A percentile compares a stretch with the other conserved stretches of the same genome.
Conservation (phyloP, 2,329 filamentous ascomycete species). For the Aspergillus pseudotamarii region DNA sequence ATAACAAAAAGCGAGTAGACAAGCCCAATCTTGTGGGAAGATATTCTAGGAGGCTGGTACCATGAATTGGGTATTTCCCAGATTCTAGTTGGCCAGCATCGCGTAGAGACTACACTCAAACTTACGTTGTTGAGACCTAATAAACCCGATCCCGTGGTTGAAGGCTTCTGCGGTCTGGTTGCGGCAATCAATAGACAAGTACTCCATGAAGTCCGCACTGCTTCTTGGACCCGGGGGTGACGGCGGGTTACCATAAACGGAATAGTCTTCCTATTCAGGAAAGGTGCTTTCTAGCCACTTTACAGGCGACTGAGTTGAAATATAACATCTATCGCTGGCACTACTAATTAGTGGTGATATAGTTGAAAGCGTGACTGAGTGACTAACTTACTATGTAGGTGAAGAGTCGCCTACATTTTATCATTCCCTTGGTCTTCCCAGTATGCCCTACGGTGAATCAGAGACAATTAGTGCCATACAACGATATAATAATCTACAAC, state of each 20-base stretch:
- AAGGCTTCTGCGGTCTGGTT: constrained; percentile 7
- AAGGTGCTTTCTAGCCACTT: not conserved
- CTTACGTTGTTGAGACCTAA: not conserved
- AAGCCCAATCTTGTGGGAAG: constrained; percentile 6
- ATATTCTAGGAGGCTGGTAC: not conserved
- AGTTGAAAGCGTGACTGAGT: too few relatives aligned
- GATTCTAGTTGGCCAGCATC: constrained; percentile 4
- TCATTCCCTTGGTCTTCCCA: not conserved
- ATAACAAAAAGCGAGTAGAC: constrained; percentile 22
- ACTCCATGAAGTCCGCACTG: not conserved
- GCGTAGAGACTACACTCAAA: not conserved
- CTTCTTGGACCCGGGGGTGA: not conserved
- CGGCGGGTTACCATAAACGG: not conserved
- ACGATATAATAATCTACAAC: not conserved
- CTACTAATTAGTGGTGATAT: not conserved
- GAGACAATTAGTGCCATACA: not conserved
- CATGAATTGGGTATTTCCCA: not conserved
- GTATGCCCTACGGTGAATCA: too few relatives aligned
- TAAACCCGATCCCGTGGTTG: not conserved
- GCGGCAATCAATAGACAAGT: constrained; percentile 13
- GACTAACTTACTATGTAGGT: too few relatives aligned
- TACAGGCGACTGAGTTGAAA: not conserved
- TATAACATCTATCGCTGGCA: not conserved
- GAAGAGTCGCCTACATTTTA: too few relatives aligned
- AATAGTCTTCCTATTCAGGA: not conserved